Conservation (phyloP, 495 filamentous ascomycete species). For the Xylaria cubensis region DNA sequence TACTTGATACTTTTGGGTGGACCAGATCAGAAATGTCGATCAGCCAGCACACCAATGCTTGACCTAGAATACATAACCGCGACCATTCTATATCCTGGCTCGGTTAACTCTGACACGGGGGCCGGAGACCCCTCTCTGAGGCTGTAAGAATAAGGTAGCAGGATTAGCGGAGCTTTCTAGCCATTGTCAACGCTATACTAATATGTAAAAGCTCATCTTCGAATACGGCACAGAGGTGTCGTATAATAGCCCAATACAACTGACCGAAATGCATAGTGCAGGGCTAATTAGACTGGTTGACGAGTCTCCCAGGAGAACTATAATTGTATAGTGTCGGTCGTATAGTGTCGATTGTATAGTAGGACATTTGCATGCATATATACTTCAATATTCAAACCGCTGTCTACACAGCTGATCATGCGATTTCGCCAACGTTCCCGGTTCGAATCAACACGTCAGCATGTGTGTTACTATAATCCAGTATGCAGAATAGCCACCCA, state of each 20-base stretch:
- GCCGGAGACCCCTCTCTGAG: not conserved
- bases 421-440: not conserved
- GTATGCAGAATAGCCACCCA: slow-evolving; percentile 21
- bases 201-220: not conserved
- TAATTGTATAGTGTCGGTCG: slow-evolving; percentile 1
- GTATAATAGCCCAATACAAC: not conserved
- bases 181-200: not conserved
- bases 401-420: slow-evolving; percentile 9
- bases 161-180: not conserved
- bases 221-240: not conserved
- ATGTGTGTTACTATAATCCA: slow-evolving; percentile 6
- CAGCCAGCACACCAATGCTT: slow-evolving; percentile 35
- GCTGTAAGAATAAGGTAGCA: not conserved
- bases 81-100: not conserved
- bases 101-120: not conserved
- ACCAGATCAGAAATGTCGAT: slow-evolving; percentile 35
- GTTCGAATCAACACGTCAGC: slow-evolving; percentile 3
- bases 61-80: not conserved
- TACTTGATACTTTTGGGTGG: slow-evolving; percentile 46
- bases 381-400: slow-evolving; percentile 16
- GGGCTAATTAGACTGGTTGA: not conserved
- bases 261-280: not conserved
- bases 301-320: not conserved
- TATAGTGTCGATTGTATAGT: slow-evolving; percentile 12
- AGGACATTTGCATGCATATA: slow-evolving; percentile 27